These are phyloP conservation scores for Trichoderma sp. DNA, from an alignment of 2,329 filamentous ascomycete genomes.

Conservation along the genomic window DNA sequence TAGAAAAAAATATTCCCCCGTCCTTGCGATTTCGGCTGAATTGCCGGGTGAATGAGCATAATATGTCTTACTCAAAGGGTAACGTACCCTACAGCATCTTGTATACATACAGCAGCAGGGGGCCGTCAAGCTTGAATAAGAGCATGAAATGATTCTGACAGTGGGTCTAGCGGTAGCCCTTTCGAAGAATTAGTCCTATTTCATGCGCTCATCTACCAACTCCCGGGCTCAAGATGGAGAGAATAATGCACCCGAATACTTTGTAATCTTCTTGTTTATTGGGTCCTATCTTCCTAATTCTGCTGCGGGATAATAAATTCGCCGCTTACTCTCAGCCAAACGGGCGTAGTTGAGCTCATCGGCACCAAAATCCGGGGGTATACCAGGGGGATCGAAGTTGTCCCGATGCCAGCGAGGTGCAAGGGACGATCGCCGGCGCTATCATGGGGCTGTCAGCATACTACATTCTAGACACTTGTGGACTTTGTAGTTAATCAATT, in stretches of 20 bases:
- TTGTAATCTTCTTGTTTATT: not conserved
- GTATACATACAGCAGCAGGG: not conserved
- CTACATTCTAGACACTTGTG: not conserved
- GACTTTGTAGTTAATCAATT: not conserved
- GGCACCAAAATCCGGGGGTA: not conserved
- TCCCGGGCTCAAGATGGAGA: not conserved
- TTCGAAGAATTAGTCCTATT: not conserved
- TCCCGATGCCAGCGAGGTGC: not conserved
- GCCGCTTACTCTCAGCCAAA: not conserved
- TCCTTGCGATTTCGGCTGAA: not conserved
- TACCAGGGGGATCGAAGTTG: not conserved
- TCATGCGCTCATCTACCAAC: not conserved
- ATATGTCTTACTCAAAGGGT: not conserved
- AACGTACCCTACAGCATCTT: not conserved
- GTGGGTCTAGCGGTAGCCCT: no score
- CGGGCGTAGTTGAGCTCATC: not conserved
- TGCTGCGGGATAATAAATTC: not conserved
- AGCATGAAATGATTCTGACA: not conserved
- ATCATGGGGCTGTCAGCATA: not conserved
- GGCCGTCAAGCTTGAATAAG: not conserved
- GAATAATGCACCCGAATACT: not conserved
- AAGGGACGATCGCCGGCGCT: not conserved
- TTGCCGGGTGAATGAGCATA: not conserved
- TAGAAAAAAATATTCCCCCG: not conserved
- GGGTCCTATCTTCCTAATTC: no score